Conservation (phyloP, 176 grass and related monocot genomes). For the Avena eriantha region DNA sequence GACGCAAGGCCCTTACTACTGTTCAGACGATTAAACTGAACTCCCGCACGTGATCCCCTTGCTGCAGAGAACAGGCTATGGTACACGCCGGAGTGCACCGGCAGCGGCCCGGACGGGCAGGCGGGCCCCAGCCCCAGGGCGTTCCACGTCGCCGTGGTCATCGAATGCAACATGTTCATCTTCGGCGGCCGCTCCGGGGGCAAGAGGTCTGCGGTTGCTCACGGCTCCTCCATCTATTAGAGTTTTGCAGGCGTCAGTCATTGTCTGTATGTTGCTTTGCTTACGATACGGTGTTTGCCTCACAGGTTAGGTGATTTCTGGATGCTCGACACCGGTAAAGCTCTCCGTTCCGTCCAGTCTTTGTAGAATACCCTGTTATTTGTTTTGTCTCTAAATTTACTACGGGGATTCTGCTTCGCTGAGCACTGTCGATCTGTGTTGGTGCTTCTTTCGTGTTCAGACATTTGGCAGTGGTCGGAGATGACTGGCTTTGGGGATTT, state of each 20-base stretch:
- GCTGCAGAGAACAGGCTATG: conserved; percentile 83
- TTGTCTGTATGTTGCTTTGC: conserved; percentile 5
- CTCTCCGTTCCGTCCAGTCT: background rate
- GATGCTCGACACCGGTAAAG: conserved; percentile 92
- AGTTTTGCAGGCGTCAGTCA: background rate
- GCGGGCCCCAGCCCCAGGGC: conserved; percentile 74
- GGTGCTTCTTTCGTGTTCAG: conserved; percentile 52
- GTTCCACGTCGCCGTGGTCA: conserved; percentile 78
- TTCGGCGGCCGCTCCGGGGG: conserved; percentile 80
- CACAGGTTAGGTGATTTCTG: conserved; percentile 90
- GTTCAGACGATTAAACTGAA: background rate
- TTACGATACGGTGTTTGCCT: conserved; percentile 20
- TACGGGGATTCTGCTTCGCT: background rate
- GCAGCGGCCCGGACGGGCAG: conserved; percentile 67
- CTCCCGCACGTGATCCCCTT: background rate
- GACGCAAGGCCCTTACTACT: background rate
- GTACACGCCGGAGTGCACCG: conserved; percentile 88
- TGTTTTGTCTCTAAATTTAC: background rate
- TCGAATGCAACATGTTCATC: conserved; percentile 84
- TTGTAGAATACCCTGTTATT: conserved; percentile 16
- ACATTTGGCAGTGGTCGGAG: conserved; percentile 98
- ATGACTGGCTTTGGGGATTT: conserved; percentile 94
- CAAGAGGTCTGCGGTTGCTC: conserved; percentile 58
- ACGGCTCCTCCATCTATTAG: background rate
- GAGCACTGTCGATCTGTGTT: background rate